Conservation (phyloP, 768 basidiomycete genomes). For the Arthromyces matolae region DNA sequence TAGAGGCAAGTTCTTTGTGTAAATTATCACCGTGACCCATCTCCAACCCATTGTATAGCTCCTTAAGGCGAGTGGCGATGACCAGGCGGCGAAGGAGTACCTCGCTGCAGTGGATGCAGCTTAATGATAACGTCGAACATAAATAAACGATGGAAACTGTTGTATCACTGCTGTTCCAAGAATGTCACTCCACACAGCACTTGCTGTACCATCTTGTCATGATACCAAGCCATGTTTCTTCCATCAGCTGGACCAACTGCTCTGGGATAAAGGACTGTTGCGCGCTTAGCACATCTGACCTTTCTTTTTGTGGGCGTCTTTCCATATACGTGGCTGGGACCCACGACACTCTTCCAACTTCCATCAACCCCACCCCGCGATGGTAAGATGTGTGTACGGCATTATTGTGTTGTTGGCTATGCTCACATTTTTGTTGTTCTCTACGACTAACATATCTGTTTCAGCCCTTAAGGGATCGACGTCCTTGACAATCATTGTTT, state of each 20-base stretch:
- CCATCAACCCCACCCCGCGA: slow-evolving; percentile 7
- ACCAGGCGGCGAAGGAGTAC: slow-evolving; percentile 51
- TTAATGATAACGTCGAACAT: slow-evolving; percentile 12
- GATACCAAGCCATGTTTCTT: background rate
- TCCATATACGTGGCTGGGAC: slow-evolving; percentile 2
- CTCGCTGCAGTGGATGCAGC: slow-evolving; percentile 60
- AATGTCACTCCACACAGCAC: slow-evolving; percentile 4
- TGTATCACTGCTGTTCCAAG: background rate
- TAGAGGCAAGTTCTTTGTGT: slow-evolving; percentile 46
- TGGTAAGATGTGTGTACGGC: slow-evolving; percentile 8
- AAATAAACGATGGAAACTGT: background rate
- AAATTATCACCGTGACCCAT: background rate
- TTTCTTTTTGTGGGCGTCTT: slow-evolving; percentile 2
- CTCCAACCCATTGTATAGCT: slow-evolving; percentile 36
- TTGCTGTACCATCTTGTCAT: background rate
- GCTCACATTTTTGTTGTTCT: slow-evolving; percentile 1
- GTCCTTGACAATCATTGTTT: background rate
- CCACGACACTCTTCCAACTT: slow-evolving; percentile 10
- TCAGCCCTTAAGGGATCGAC: slow-evolving; percentile 1
- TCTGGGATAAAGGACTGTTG: background rate
- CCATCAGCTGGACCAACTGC: background rate
- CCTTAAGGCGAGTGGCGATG: slow-evolving; percentile 46
- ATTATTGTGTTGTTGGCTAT: slow-evolving; percentile 11
- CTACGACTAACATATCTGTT: slow-evolving; percentile 9
- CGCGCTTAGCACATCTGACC: slow-evolving; percentile 10